Evolutionary conservation across 805 yeast genomes (phyloP), one percentile per base, ranked within the genome.

Genomic region (Teunomyces aglyptinius): DNA sequence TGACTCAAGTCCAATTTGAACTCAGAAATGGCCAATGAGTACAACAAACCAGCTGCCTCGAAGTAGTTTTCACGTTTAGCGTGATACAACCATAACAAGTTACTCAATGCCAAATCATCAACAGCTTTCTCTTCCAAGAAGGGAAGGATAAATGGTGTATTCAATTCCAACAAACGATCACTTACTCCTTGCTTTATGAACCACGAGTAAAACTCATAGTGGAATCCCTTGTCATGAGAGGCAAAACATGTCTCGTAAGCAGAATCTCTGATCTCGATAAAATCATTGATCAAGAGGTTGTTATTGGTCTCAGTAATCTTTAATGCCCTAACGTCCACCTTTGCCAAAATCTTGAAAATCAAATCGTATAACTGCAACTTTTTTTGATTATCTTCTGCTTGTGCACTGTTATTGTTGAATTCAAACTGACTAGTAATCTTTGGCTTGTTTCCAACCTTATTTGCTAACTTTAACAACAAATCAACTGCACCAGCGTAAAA

Each of bases 151-250:
- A 74, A 92, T 10, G 91, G 87, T 0, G 97, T 89, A 45, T 88
- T 86, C 47, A 92, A 77, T 40, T 85, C 88, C 49, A 92, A 72
- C 38, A 94, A 70, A 50, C 87, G 80, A 46, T 86, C 94, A 50
- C 88, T 84, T 24, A 82, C 78, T 3, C 89, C 91, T 58, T 87
- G 88, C 38, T 75, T 68, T 28, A 89, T 84, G 55, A 89, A 83
- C 97, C 98, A 94, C 62, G 89, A 92, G 64, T 94, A 94, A 53
- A 94, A 79, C 52, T 88, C 87, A 66, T 84, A 89, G 53, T 94
- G 99, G 76, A 94, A 94, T n/a, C 82, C 64, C 58, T 85, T 87
- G 61, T 94, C 98, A 38, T 79, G 75, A 44, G 84, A 83, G 13
- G 79, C 78, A 57, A 90, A 82, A 46, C 94, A 88, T 13, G 85